A percentile compares a stretch with the other conserved stretches of the same genome.
These are phyloP conservation scores for Xylariaceae sp. DNA, from an alignment of 2,329 filamentous ascomycete genomes.

Conservation along the genomic window DNA sequence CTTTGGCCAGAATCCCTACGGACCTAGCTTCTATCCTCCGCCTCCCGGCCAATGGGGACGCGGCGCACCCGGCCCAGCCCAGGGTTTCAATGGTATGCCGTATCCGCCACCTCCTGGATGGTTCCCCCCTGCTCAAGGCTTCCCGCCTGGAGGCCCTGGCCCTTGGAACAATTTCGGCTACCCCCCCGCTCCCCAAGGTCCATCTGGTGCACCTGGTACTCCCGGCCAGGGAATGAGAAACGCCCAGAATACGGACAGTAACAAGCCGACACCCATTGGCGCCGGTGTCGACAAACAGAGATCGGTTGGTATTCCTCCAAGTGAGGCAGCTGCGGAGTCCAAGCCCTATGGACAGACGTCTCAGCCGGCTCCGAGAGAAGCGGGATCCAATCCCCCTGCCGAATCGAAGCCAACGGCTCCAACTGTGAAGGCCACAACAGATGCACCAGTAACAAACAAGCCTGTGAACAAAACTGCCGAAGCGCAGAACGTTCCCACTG, in stretches of 20 bases:
- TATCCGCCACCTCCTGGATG: conserved; percentile 74
- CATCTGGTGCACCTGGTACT: conserved; percentile 33
- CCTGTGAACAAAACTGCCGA: conserved; percentile 33
- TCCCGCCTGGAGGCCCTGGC: conserved; percentile 60
- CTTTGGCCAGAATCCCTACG: conserved; percentile 42
- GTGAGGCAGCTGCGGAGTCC: conserved; percentile 47
- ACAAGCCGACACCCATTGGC: conserved; percentile 49
- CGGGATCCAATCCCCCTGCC: conserved; percentile 58
- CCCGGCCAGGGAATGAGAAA: conserved; percentile 32
- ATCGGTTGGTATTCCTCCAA: conserved; percentile 40
- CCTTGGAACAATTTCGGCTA: conserved; percentile 56
- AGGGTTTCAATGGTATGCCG: conserved; percentile 67
- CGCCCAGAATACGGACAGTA: conserved; percentile 35
- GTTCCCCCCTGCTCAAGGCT: conserved; percentile 73
- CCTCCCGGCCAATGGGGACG: conserved; percentile 52
- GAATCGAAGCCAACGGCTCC: conserved; percentile 62
- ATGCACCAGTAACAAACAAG: conserved; percentile 41
- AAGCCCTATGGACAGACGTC: conserved; percentile 47
- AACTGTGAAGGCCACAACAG: conserved; percentile 49
- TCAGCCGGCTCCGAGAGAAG: conserved; percentile 38
- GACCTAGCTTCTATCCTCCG: conserved; percentile 47
- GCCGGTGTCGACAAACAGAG: conserved; percentile 46
- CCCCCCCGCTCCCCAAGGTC: conserved; percentile 53
- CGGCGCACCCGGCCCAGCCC: conserved; percentile 48
- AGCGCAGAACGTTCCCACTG: conserved; percentile 40